Percentiles rank a stretch among this genome's conserved stretches.
phyloP scores from a whole-genome alignment of 1,284 basidiomycete species.

The Irpex sp. region DNA sequence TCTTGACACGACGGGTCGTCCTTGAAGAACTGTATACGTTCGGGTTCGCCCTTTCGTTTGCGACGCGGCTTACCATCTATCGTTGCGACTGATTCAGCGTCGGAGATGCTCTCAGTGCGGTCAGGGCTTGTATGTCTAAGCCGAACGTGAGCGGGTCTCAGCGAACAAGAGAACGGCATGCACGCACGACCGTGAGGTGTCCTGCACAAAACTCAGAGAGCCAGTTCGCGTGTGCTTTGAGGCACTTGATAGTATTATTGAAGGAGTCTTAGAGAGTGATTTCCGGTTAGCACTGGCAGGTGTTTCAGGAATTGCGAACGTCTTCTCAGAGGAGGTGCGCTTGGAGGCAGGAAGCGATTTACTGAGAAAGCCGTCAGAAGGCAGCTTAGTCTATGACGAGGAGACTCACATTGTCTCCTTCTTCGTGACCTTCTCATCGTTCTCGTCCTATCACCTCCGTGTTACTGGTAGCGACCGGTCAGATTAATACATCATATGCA shows the following conservation, averaged over 20 bases:
- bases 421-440: neutral
- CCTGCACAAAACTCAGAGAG: neutral
- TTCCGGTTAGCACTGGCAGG: neutral
- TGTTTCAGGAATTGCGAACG: neutral
- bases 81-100: neutral
- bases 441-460: neutral
- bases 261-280: neutral
- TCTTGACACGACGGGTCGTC: slow-evolving; percentile 53
- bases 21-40: slow-evolving; percentile 58
- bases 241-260: neutral
- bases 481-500: neutral
- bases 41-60: slow-evolving; percentile 51
- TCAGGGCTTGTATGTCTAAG: neutral
- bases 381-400: too few species aligned
- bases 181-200: neutral
- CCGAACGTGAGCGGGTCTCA: neutral
- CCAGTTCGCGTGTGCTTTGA: neutral
- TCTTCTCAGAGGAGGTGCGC: neutral
- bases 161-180: neutral
- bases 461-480: neutral
- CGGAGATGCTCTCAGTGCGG: neutral
- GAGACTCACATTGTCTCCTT: neutral
- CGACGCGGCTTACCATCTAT: slow-evolving; percentile 8
- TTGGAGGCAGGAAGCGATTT: neutral
- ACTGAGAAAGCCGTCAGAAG: neutral